Base-by-base conservation (phyloP, 2,329 filamentous ascomycete species). In the Microsporum ferrugineum region DNA sequence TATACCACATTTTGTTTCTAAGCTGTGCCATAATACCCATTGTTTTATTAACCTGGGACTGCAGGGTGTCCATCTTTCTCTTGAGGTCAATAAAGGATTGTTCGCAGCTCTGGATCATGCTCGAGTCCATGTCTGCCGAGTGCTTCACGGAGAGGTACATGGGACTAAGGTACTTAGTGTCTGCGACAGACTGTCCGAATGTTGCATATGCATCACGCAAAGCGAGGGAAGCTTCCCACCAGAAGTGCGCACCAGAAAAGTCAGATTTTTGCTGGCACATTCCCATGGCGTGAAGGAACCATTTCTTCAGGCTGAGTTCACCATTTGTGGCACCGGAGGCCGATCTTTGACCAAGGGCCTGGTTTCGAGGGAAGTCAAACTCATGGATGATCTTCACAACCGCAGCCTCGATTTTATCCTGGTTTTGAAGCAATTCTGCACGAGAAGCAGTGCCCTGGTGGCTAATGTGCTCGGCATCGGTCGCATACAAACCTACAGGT, bases 1-100 rank as follows among this genome's bases (percentile, higher is more conserved):
- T 88, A 71, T 95, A 99, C 94, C 94, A 99, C 89, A 97, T 96
- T 79, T 97, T 97, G 72, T 96, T 89, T 47, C 94, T 84, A 43
- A 96, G 80, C 27, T 87, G 85, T 61, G 86, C 84, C 41, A 94
- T 80, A 3, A 84, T 84, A 62, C 80, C 80, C 80, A 89, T 88
- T 83, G 90, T 88, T 3, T 84, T 80, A 45, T 90, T 87, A 39
- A 91, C 86, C 10, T 84, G 81, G 2, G 80, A 82, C 67, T 92
- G 89, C 56, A 91, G 85, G 2, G 88, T 83, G 68, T 90, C 88
- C 68, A 92, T 86, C 29, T 87, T 89, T 66, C 90, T 88, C 69
- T 90, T 90, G 23, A 95, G 80, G 83, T 88, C 91, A 10, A 91
- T 84, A 36, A 92, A 83, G 58, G 71, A 71, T n/a, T 66, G 67